A percentile compares a stretch with the other conserved stretches of the same genome.
Conservation (phyloP, 176 grass and related monocot genomes). For the Carex parvula region DNA sequence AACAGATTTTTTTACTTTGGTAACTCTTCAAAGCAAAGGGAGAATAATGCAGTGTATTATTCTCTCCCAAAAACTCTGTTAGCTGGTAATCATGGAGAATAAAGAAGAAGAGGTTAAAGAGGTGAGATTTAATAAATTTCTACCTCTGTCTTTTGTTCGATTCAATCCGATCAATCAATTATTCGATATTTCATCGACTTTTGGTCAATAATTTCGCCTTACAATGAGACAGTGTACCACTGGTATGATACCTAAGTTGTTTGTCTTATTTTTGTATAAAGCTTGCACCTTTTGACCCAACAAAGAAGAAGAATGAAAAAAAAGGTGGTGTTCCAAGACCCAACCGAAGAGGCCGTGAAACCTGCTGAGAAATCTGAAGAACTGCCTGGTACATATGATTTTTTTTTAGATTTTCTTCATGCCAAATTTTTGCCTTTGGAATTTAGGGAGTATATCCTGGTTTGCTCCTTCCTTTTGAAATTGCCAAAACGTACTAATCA, state of each 20-base stretch:
- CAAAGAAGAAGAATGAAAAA: slow-evolving; percentile 99
- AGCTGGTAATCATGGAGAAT: slow-evolving; percentile 5
- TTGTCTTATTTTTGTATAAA: slow-evolving; percentile 23
- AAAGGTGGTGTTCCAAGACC: slow-evolving; percentile 79
- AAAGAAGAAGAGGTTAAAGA: slow-evolving; percentile 21
- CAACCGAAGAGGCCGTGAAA: slow-evolving; percentile 69
- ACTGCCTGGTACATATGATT: slow-evolving; percentile 20
- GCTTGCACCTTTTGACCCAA: slow-evolving; percentile 82
- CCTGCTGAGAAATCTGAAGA: slow-evolving; percentile 66
- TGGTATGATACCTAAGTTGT: neutral
- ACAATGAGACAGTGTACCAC: no score
- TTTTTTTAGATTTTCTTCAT: neutral
- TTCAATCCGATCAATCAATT: neutral
- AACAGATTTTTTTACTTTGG: no score
- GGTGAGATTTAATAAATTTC: neutral
- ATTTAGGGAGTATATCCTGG: neutral
- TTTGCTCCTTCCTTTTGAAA: neutral
- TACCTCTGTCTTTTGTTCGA: neutral
- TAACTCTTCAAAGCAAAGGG: no score
- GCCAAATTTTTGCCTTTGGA: neutral
- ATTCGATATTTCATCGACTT: neutral
- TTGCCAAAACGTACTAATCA: neutral
- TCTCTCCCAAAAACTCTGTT: neutral
- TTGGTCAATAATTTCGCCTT: neutral
- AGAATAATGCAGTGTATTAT: no score